Evolutionary conservation across 768 basidiomycete species (phyloP), one percentile per base, ranked within the genome.

Genomic region (Pleurotus citrinopileatus): DNA sequence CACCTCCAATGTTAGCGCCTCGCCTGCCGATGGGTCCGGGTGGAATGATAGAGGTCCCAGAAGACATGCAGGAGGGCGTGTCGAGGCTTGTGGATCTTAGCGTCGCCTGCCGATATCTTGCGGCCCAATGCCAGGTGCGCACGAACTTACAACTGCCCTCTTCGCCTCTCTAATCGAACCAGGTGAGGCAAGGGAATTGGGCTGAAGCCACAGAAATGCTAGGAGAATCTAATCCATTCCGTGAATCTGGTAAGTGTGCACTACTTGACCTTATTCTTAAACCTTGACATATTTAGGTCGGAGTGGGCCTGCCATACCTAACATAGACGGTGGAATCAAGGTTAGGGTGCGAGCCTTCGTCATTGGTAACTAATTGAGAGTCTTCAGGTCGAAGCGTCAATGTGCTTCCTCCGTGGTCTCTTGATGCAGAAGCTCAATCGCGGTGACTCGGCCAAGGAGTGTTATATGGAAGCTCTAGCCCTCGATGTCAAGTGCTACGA

Each of bases 401-500:
- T 98, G 85, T 98, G 96, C 64, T 87, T 96, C 64, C 76, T 99
- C 15, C 84, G 97, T 52, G 97, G 95, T 10, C 72, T 97, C 20
- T 77, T 99, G 17, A 96, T 98, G 85, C 86, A 95, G 51, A 95
- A 97, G 64, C 77, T 98, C 13, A 94, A 93, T 61, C 87, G 94
- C 9, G 86, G 87, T 19, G 89, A 94, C 48, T 83, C 89, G 61
- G 97, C 97, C 1, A 98, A 98, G 66, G 79, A 90, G 47, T 93
- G 91, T 61, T 97, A 98, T 63, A 88, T 97, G 85, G 96, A 99
- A 64, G 95, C 97, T 1, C 78, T 99, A 19, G 81, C 89, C 1
- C 77, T 98, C 19, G 97, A 99, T 60, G 92, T 98, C 28, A 97
- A 97, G 69, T 98, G 96, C 67, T 98, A 93, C 62, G 97, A 98